Evolutionary conservation across 371 early-diverging fungal genomes (phyloP), one percentile per base, ranked within the genome.

Genomic region (Syncephalastrum contaminatum): DNA sequence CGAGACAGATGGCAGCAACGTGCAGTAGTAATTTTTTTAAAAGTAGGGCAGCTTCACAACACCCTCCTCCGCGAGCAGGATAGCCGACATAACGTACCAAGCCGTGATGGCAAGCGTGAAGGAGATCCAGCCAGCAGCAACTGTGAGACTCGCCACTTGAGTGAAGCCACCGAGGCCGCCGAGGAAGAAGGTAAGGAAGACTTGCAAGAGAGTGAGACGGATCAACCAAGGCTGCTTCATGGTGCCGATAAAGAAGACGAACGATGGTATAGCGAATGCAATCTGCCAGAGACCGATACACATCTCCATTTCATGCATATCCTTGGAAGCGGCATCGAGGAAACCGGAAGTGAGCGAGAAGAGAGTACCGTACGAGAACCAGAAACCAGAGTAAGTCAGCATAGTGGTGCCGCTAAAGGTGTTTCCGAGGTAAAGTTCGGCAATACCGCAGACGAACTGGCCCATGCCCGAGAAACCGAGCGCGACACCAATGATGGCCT

Each of bases 131-230:
- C 72, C 75, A 53, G 63, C 54, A 42, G 64, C 67, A 19, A 59
- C 46, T 16, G 58, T 65, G 14, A 63, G 48, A 1, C 45, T 58
- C 16, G 20, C 12, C 21, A 55, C 56, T 3, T 53, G 55, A 8
- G 62, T 54, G 16, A 72, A 59, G 4, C 61, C 70, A 43, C 70
- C 72, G 19, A 75, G 48, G 30, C 53, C 60, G 40, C 72, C 70
- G 21, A 62, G 58, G 27, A 75, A 57, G 64, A 72, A 75, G 16
- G 72, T 64, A 43, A 71, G 54, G 52, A 72, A 72, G 14, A 75
- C 72, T 51, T 63, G 66, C 13, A 64, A 48, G 12, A 75, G 68
- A n/a, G 64, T 54, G 22, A 60, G 19, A 15, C 72, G 64, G 14
- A 75, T 66, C 20, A 72, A 41, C 20, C 58, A 57, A 39, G 72